Base-by-base conservation (phyloP, 371 early-diverging fungal species). In the Rhizomucor pusillus region DNA sequence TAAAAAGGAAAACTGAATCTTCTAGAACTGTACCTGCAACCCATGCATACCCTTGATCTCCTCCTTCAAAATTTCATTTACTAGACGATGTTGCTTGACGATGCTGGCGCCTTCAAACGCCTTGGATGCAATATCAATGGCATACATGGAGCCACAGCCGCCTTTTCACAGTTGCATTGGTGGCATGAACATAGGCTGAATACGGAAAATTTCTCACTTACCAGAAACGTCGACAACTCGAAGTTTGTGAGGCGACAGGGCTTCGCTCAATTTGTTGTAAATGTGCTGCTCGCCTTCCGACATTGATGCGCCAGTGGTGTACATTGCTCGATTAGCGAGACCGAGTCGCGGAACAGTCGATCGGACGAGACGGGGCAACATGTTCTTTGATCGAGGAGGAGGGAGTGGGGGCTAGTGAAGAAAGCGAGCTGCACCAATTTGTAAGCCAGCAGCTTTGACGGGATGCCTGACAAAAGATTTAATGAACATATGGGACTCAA, bases 111-210 rank as follows among this genome's bases (percentile, higher is more conserved):
- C 90, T 65, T 85, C 80, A 75, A 96, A 96, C 46, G 76, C 63
- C 14, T 79, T 71, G 43, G 90, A 82, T 24, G 88, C 84, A 61
- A 96, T 88, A 59, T 90, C 88, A 47, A 96, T 88, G 22, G 87
- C 87, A 60, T 93, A 95, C 94, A 94, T 94, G 34, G 92, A 89
- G 20, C 97, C 97, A 66, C 97, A 96, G 20, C 97, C 97, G 46
- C 94, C 91, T 87, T 37, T 37, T 9, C 9, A 37, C 9, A 37
- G 14, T 43, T 14, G 22, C 33, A 40, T 20, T 13, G 39, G 9
- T 13, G 12, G n/a, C n/a, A n/a, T n/a, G n/a, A n/a, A n/a, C n/a
- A n/a, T n/a, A n/a, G n/a, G n/a, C n/a, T n/a, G n/a, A n/a, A n/a
- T n/a, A n/a, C n/a, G n/a, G n/a, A n/a, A n/a, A n/a, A n/a, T 46